Base-by-base conservation (phyloP, 306 rosid genomes). In the Dryas octopetala region DNA sequence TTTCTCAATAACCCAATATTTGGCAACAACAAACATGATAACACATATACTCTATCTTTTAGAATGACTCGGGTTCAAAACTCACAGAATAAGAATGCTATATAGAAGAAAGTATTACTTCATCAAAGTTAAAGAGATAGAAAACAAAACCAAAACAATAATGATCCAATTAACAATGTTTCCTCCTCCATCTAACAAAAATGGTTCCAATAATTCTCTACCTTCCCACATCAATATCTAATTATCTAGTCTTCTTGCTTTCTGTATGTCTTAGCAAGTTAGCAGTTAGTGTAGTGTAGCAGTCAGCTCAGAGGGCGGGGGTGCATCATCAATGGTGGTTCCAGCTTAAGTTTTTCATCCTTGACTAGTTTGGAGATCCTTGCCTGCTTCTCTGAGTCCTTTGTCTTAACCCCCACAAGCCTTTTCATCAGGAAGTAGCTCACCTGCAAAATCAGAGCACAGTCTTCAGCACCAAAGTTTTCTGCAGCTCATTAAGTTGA, bases 351-450 rank as follows among this genome's bases (percentile, higher is more conserved):
- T 71, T 91, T 93, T 92, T 93, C 98, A 40, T 71, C 87, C 83
- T 89, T 93, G 0, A 86, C 79, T 57, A 91, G 89, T 80, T 89
- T 91, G 28, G 98, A 83, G 45, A 93, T 97, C 85, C 85, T 93
- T 16, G 97, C 98, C 70, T 91, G 96, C 74, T 87, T 91, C 85
- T 89, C 98, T 0, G 96, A 82, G 5, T 96, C 97, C 80, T 88
- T 91, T 17, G 97, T 91, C 81, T 91, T 88, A 32, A 91, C 97
- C 62, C 97, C 97, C 6, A 93, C 86, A 70, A 93, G 97, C 50
- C 98, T 77, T 48, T 97, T 85, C 71, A 93, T 87, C 83, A 93
- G 85, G 87, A 91, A 93, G 75, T 91, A 93, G 84, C 91, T 93
- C 19, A 93, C 98, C 98, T 91, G 80, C 78, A 89, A 81, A 68